Base-by-base conservation (phyloP, 164 flowering plant genomes). In the Vitis labrusca region DNA sequence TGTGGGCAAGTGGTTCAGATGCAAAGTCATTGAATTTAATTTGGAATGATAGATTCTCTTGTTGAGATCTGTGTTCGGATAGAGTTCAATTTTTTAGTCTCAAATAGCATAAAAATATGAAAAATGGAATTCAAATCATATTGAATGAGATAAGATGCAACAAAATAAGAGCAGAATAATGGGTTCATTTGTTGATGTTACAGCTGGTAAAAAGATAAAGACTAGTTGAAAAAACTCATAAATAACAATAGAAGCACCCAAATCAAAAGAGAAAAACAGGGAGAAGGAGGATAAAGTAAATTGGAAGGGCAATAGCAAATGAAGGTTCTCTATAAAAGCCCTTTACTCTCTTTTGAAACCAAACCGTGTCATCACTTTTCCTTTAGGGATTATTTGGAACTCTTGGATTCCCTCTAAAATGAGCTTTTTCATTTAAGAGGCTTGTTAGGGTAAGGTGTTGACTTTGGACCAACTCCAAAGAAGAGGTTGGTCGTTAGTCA, bases 21-120 rank as follows among this genome's bases (percentile, higher is more conserved):
- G 71, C 49, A 82, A 59, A 70, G 70, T 64, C 93, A 92, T 86
- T 61, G 95, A 86, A 30, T 78, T 74, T 79, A 95, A 81, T 77
- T 86, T 88, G 63, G 86, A 77, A 14, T 86, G 82, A 52, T 89
- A 85, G 58, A 93, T 78, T 55, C 85, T 81, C 82, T 87, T 89
- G 78, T 74, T 81, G 67, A 83, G 71, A 72, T 87, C 89, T 77
- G 77, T 53, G 59, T 83, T 63, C 92, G 90, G 89, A 55, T 47
- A 67, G 66, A 59, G 30, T 13, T 30, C 57, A 15, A 54, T 1
- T 4, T 63, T 8, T 30, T 47, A 30, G 23, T 3, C 32, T 17
- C 2, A 30, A 9, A 1, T n/a, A 15, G 19, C 17, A 59, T 23
- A 23, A 23, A 23, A 23, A 23, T 23, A 23, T 23, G 27, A 23